phyloP scores from a whole-genome alignment of 2,329 filamentous ascomycete genomes.

The Escovopsis sp. region DNA sequence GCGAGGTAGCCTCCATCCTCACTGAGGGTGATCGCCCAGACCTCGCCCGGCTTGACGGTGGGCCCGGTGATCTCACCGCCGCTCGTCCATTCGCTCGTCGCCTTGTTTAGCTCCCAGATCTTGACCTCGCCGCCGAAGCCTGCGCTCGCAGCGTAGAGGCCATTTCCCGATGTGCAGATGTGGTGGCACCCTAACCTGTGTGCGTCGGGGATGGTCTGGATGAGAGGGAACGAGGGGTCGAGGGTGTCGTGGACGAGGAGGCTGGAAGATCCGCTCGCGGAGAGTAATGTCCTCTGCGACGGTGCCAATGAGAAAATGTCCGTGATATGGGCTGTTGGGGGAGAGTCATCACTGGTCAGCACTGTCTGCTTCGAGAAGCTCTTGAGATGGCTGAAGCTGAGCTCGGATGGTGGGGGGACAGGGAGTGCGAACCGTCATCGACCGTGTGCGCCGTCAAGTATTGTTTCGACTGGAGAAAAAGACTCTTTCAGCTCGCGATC shows the following conservation, averaged over 20 bases:
- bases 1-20: conserved; percentile 72
- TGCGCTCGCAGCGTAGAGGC: conserved; percentile 60
- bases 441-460: conserved; percentile 88
- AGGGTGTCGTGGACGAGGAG: conserved; percentile 67
- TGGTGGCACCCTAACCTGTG: conserved; percentile 90
- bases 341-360: conserved; percentile 6
- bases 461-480: conserved; percentile 68
- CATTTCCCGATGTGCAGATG: conserved; percentile 53
- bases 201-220: conserved; percentile 63
- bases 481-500: too few relatives aligned
- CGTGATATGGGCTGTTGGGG: conserved; percentile 52
- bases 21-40: conserved; percentile 80
- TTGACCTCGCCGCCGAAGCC: conserved; percentile 85
- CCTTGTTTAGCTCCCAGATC: conserved; percentile 54
- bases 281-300: conserved; percentile 59
- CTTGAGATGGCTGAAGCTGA: not conserved
- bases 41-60: conserved; percentile 47
- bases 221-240: conserved; percentile 56
- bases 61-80: conserved; percentile 25
- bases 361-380: conserved; percentile 1
- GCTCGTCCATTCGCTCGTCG: conserved; percentile 36
- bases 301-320: conserved; percentile 76
- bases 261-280: conserved; percentile 69
- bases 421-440: conserved; percentile 51
- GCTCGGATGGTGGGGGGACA: conserved; percentile 7